Evolutionary conservation across 495 filamentous ascomycete species (phyloP).

Genomic region (Aspergillus asperescens): DNA sequence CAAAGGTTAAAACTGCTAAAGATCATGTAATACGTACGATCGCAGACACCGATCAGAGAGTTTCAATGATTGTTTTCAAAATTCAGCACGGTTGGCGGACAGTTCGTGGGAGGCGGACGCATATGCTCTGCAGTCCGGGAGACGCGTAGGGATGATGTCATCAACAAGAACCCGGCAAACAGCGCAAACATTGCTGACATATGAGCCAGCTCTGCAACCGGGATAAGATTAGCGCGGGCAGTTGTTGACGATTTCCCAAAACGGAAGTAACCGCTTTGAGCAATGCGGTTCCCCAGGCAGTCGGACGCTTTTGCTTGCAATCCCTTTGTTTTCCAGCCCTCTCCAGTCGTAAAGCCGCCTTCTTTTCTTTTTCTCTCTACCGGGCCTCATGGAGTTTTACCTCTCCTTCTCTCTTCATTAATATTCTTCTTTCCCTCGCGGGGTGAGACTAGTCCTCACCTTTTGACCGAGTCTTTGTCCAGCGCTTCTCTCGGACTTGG

Average conservation of each 20-base stretch:
- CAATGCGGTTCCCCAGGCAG: conserved; percentile 11
- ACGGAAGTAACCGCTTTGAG: conserved; percentile 18
- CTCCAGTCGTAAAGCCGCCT: conserved; percentile 10
- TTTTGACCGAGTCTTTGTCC: conserved; percentile 3
- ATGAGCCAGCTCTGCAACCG: conserved; percentile 14
- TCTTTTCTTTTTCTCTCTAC: conserved; percentile 10
- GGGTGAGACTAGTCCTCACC: neutral
- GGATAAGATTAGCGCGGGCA: conserved; percentile 16
- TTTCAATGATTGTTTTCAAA: neutral
- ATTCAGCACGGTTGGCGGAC: neutral
- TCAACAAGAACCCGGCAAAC: conserved; percentile 16
- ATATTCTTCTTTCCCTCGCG: conserved; percentile 1
- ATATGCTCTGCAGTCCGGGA: conserved; percentile 9
- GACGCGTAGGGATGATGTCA: conserved; percentile 33
- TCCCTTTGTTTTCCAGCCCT: conserved; percentile 22
- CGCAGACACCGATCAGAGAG: neutral
- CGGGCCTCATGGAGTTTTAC: conserved; percentile 1
- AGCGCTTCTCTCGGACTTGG: conserved; percentile 14
- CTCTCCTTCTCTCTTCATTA: conserved; percentile 2
- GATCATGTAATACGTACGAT: neutral
- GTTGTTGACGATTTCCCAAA: conserved; percentile 24
- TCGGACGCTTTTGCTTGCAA: neutral
- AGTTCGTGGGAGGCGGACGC: neutral
- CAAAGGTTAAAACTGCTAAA: neutral
- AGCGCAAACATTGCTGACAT: conserved; percentile 20